Conservation (phyloP, 2,329 filamentous ascomycete genomes). For the Talaromyces rugulosus region DNA sequence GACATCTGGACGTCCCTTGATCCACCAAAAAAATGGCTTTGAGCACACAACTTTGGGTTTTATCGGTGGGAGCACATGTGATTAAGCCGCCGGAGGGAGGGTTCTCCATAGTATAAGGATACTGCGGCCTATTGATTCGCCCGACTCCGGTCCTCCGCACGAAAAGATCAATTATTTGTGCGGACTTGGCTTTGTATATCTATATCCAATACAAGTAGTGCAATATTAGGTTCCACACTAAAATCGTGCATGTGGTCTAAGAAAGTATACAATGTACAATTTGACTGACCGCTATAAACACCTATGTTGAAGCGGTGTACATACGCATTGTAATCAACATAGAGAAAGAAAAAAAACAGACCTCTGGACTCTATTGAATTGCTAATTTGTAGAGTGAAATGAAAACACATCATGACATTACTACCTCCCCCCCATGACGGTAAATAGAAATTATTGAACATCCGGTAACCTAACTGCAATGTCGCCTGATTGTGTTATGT, state of each 20-base stretch:
- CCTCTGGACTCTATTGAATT: background rate
- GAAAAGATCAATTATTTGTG: too few species aligned
- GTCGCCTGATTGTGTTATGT: slow-evolving; percentile 97
- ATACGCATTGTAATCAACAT: background rate
- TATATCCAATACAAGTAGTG: background rate
- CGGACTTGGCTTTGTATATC: background rate
- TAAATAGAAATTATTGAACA: slow-evolving; percentile 55
- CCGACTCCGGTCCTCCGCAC: background rate
- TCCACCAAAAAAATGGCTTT: background rate
- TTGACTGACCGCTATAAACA: background rate
- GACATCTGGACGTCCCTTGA: background rate
- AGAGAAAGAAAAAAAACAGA: background rate
- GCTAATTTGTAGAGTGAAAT: background rate
- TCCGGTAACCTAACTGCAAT: slow-evolving; percentile 95
- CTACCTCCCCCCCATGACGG: slow-evolving; percentile 6
- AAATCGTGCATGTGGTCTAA: background rate
- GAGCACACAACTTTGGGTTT: background rate
- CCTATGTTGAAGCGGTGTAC: background rate
- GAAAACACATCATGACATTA: slow-evolving; percentile 1
- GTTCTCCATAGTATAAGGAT: background rate
- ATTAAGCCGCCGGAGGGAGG: background rate
- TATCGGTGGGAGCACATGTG: background rate
- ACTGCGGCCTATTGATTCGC: background rate
- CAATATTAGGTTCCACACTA: background rate
- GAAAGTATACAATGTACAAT: background rate